Base-by-base conservation (phyloP, 1,284 basidiomycete genomes). In the Pseudozyma sp. region DNA sequence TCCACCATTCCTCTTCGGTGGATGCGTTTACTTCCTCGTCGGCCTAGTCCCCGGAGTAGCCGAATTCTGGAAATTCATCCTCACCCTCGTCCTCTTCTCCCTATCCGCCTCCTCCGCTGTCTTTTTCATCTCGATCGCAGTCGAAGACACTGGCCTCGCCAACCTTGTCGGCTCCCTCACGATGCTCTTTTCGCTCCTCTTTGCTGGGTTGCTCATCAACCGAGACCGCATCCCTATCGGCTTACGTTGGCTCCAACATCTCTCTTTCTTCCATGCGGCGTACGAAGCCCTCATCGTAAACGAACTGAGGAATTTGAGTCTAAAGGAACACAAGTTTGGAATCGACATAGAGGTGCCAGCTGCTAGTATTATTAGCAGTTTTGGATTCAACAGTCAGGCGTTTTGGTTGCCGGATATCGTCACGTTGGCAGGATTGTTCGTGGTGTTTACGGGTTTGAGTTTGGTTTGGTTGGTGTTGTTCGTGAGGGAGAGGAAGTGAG, bases 231-330 rank as follows among this genome's bases (percentile, higher is more conserved):
- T 97, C 12, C 89, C 90, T 0, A 87, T 88, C 0, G 88, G 87
- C 42, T 87, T 96, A 52, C 90, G 89, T 63, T 97, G 94, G 93
- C 87, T 98, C 71, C 92, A 94, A 83, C 94, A 92, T 1, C 83
- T 93, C 13, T 96, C 94, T 3, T 98, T 98, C 89, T 98, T 97
- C 91, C 96, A 98, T 86, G 95, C 96, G n/a, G 96, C 93, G 0
- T 98, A 94, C 82, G 96, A 99, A 86, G 94, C 93, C 1, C 89
- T 99, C 34, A 91, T 95, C 25, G 95, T 98, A 65, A 98, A 98
- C 85, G 95, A 99, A 47, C 87, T 99, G 56, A 88, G 95, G 51
- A 97, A 95, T 85, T 87, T 98, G n/a, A 92, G 94, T 80, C 87
- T 98, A 54, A 93, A 93, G 82, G 93, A 98, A 56, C 77, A 77